Percentiles rank a stretch among this genome's conserved stretches.
Conservation (phyloP, 106 monocot species). For the Dioscorea dumetorum region DNA sequence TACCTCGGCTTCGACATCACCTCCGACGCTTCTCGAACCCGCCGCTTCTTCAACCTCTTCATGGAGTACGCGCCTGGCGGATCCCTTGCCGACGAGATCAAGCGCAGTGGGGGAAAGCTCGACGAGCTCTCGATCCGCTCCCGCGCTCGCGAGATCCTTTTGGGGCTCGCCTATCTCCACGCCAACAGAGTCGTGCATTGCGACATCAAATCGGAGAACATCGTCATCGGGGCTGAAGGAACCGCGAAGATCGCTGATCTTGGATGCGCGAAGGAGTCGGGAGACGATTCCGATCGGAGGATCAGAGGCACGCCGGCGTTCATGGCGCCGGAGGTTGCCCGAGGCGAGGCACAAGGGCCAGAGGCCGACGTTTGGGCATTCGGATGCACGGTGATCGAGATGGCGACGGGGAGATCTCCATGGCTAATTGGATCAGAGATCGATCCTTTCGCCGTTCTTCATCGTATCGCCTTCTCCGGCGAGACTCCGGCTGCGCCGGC, state of each 20-base stretch:
- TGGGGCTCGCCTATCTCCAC: conserved; percentile 55
- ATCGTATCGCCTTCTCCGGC: conserved; percentile 40
- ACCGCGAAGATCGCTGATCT: conserved; percentile 58
- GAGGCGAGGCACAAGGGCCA: conserved; percentile 29
- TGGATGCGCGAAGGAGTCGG: conserved; percentile 44
- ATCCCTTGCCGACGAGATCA: conserved; percentile 40
- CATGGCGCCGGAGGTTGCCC: conserved; percentile 56
- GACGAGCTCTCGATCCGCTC: conserved; percentile 22
- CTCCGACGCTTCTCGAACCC: conserved; percentile 1
- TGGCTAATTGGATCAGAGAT: conserved; percentile 10
- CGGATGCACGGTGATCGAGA: conserved; percentile 31
- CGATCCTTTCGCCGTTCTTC: conserved; percentile 18
- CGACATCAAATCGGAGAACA: conserved; percentile 65
- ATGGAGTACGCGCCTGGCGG: conserved; percentile 63
- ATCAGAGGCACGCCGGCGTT: conserved; percentile 35
- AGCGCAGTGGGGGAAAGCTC: conserved; percentile 20
- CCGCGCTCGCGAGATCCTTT: conserved; percentile 29
- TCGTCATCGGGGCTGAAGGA: conserved; percentile 49
- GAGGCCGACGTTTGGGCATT: conserved; percentile 23
- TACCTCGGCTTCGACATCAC: conserved; percentile 39
- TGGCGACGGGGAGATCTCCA: conserved; percentile 25
- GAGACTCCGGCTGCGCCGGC: conserved; percentile 22
- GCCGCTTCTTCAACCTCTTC: conserved; percentile 29
- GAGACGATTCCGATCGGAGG: background rate
- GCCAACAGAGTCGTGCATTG: conserved; percentile 50